Evolutionary conservation across 208 protist genomes (phyloP).

Genomic region (Wallacemonas rigidus): DNA sequence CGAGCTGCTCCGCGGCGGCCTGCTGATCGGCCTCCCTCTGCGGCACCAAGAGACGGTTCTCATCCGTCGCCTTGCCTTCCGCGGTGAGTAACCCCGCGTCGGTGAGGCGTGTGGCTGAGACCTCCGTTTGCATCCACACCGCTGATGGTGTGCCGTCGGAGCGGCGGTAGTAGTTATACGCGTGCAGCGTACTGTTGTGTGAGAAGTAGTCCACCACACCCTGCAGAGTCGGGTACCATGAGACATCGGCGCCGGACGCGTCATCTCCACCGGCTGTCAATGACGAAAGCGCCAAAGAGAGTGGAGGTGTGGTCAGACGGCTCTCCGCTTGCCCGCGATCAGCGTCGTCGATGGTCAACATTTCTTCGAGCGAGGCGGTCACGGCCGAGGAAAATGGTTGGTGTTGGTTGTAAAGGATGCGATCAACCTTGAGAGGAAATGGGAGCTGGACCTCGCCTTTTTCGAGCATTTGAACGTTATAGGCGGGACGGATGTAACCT

Average conservation of each 20-base stretch:
- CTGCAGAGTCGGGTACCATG: neutral
- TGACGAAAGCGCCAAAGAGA: neutral
- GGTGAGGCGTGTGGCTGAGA: slow-evolving; percentile 23
- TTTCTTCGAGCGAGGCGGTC: slow-evolving; percentile 39
- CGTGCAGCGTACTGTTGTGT: slow-evolving; percentile 74
- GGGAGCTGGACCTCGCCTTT: slow-evolving; percentile 5
- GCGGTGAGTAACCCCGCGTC: slow-evolving; percentile 11
- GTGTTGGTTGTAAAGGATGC: slow-evolving; percentile 53
- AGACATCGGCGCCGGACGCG: neutral
- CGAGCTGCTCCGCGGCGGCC: neutral
- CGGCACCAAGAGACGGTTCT: neutral
- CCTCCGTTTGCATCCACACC: slow-evolving; percentile 46
- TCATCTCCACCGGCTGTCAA: neutral
- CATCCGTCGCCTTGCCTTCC: slow-evolving; percentile 10
- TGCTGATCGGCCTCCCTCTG: neutral
- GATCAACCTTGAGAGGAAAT: slow-evolving; percentile 40
- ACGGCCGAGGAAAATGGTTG: slow-evolving; percentile 61
- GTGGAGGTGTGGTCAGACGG: neutral
- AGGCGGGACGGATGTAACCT: slow-evolving; percentile 43
- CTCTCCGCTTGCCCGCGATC: neutral
- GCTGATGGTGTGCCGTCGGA: slow-evolving; percentile 59
- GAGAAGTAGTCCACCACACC: slow-evolving; percentile 42
- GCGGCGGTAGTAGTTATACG: slow-evolving; percentile 67
- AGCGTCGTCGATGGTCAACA: slow-evolving; percentile 22
- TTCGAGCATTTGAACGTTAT: slow-evolving; percentile 37